Evolutionary conservation across 2,329 filamentous ascomycete species (phyloP).

Genomic region (Ophiocordyceps camponoti-saundersi): DNA sequence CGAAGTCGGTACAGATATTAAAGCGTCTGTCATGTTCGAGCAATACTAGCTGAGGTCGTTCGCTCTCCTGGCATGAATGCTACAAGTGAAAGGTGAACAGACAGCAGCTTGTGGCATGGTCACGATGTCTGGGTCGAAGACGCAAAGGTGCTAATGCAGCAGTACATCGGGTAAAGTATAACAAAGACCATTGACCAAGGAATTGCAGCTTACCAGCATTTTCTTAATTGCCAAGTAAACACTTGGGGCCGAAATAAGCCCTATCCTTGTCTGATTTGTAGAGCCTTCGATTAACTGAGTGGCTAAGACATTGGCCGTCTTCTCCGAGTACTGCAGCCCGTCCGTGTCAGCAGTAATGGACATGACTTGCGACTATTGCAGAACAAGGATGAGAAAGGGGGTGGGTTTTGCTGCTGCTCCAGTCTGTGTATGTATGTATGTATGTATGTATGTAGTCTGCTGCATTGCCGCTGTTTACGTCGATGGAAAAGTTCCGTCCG

Average conservation of each 20-base stretch:
- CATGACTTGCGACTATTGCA: too few species aligned
- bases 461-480: neutral
- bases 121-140: neutral
- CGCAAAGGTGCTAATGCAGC: slow-evolving; percentile 5
- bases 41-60: slow-evolving; percentile 40
- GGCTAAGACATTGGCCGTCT: slow-evolving; percentile 49
- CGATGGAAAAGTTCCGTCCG: too few species aligned
- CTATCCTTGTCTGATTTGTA: slow-evolving; percentile 40
- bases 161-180: too few species aligned
- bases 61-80: slow-evolving; percentile 6
- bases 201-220: slow-evolving; percentile 43
- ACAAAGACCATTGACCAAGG: too few species aligned
- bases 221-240: slow-evolving; percentile 66
- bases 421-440: too few species aligned
- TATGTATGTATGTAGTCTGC: neutral
- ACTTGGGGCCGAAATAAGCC: slow-evolving; percentile 57
- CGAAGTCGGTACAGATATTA: slow-evolving; percentile 54
- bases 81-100: neutral
- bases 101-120: neutral
- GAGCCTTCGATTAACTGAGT: slow-evolving; percentile 46
- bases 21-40: slow-evolving; percentile 65
- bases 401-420: too few species aligned
- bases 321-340: slow-evolving; percentile 63
- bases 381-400: too few species aligned
- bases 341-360: too few species aligned